Conservation (phyloP, 164 flowering plant genomes). For the Houttuynia cordata region DNA sequence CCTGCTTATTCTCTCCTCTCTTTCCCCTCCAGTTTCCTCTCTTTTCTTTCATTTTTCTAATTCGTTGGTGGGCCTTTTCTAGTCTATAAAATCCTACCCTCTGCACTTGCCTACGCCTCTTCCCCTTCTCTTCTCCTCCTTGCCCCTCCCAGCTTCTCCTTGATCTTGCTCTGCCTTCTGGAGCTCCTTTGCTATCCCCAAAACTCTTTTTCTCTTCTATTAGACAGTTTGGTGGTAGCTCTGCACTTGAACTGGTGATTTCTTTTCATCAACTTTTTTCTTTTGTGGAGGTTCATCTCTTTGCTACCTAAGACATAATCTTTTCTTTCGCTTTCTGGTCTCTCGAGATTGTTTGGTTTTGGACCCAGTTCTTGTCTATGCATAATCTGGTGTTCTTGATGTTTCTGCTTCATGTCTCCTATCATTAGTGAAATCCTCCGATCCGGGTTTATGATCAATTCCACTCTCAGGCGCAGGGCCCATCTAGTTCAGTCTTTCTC, state of each 20-base stretch:
- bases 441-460: conserved; percentile 51
- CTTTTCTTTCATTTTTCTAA: conserved; percentile 1
- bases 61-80: conserved; percentile 3
- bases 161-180: conserved; percentile 7
- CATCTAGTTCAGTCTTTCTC: conserved; percentile 88
- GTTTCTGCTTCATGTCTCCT: conserved; percentile 58
- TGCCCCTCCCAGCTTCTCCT: too few species aligned
- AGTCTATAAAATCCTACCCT: conserved; percentile 39
- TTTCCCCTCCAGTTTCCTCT: neutral
- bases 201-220: neutral
- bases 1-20: neutral
- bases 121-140: conserved; percentile 13
- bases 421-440: conserved; percentile 68
- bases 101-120: conserved; percentile 26
- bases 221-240: neutral
- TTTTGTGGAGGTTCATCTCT: conserved; percentile 1
- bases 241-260: too few species aligned
- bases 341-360: neutral
- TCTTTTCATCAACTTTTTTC: conserved; percentile 6
- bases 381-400: conserved; percentile 21
- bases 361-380: conserved; percentile 9
- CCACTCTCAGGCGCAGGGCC: conserved; percentile 37
- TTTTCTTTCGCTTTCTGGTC: neutral
- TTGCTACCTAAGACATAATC: neutral
- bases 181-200: neutral